phyloP scores from a whole-genome alignment of 768 basidiomycete species.

The Psilocybe subaeruginosa region DNA sequence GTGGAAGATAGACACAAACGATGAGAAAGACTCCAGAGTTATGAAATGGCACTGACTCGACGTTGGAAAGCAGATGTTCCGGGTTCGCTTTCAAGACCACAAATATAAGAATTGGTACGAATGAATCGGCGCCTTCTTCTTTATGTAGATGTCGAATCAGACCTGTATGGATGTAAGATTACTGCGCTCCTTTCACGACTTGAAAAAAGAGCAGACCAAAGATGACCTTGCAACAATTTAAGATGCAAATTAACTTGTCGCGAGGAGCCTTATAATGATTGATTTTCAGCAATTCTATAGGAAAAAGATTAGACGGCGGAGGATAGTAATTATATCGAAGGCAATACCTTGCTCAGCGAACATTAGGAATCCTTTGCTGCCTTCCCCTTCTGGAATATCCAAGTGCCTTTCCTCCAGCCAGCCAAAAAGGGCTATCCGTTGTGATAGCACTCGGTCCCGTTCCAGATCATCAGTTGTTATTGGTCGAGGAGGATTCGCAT shows the following conservation, averaged over 20 bases:
- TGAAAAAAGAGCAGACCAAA: conserved; percentile 66
- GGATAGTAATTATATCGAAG: neutral
- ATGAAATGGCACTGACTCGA: conserved; percentile 65
- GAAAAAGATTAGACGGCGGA: conserved; percentile 1
- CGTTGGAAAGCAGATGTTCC: conserved; percentile 88
- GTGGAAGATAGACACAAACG: neutral
- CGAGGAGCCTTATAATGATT: conserved; percentile 99
- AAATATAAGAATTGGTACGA: conserved; percentile 92
- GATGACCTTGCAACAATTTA: conserved; percentile 99
- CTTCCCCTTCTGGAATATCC: conserved; percentile 82
- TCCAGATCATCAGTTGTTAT: conserved; percentile 97
- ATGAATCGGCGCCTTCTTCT: conserved; percentile 91
- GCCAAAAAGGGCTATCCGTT: conserved; percentile 87
- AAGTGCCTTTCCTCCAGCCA: conserved; percentile 92
- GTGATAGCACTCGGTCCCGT: conserved; percentile 86
- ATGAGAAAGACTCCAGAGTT: neutral
- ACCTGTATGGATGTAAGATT: conserved; percentile 47
- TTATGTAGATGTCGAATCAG: conserved; percentile 84
- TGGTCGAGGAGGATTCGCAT: conserved; percentile 66
- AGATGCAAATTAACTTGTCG: conserved; percentile 96
- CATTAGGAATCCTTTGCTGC: conserved; percentile 79
- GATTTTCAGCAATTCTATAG: conserved; percentile 86
- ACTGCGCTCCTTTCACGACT: conserved; percentile 8
- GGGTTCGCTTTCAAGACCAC: conserved; percentile 96
- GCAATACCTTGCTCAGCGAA: conserved; percentile 84